These are phyloP conservation scores for Salvia sclarea DNA, from an alignment of 305 asterid species.

Conservation along the genomic window DNA sequence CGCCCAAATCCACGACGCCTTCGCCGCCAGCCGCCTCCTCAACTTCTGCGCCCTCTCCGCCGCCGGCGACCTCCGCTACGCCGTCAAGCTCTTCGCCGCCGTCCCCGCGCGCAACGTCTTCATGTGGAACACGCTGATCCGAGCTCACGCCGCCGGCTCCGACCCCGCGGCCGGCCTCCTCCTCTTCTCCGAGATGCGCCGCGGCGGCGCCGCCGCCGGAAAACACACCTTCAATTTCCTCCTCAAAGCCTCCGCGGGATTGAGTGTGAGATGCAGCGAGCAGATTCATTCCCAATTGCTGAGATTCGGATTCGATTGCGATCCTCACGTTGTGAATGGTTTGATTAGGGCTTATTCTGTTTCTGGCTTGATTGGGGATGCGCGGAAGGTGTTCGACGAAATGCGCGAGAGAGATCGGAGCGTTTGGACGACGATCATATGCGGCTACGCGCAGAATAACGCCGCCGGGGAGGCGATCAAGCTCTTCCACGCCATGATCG, in stretches of 20 bases:
- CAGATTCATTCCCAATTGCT: constrained; percentile 67
- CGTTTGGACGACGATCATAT: constrained; percentile 77
- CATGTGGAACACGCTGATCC: constrained; percentile 86
- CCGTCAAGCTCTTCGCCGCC: constrained; percentile 45
- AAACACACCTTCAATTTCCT: constrained; percentile 78
- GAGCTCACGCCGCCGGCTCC: constrained; percentile 56
- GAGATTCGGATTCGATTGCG: constrained; percentile 56
- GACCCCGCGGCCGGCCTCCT: constrained; percentile 45
- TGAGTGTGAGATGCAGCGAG: constrained; percentile 32
- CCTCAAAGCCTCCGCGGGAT: constrained; percentile 65
- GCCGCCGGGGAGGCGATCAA: constrained; percentile 50
- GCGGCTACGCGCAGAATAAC: constrained; percentile 79
- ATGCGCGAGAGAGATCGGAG: constrained; percentile 44
- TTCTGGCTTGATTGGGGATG: constrained; percentile 40
- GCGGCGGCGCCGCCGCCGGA: constrained; percentile 50
- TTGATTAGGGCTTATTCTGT: constrained; percentile 65
- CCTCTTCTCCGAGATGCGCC: constrained; percentile 58
- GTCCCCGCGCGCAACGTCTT: constrained; percentile 50
- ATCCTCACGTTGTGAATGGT: constrained; percentile 70
- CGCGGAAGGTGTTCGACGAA: constrained; percentile 74
- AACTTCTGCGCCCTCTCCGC: constrained; percentile 70
- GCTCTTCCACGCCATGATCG: constrained; percentile 55
- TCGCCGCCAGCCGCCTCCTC: constrained; percentile 76
- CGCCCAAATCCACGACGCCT: constrained; percentile 65
- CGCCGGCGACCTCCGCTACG: constrained; percentile 57